phyloP scores from a whole-genome alignment of 352 stramenopile species.

The Phytophthora tentaculata region DNA sequence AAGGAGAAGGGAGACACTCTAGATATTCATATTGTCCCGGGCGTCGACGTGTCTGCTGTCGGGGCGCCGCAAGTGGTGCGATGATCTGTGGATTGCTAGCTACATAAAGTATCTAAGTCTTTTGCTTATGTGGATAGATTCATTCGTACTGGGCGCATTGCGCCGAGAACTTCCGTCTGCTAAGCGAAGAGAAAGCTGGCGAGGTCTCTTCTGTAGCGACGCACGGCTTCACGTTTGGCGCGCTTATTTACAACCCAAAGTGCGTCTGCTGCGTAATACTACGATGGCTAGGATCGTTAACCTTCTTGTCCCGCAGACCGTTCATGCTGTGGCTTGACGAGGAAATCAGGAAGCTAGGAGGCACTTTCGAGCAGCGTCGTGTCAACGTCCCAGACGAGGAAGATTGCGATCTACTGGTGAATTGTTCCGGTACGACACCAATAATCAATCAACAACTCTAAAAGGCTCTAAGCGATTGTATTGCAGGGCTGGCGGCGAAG shows the following conservation, averaged over 20 bases:
- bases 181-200: conserved; percentile 44
- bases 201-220: conserved; percentile 41
- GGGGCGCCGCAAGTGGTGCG: conserved; percentile 12
- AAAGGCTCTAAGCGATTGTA: too few relatives aligned
- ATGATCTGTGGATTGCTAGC: not conserved
- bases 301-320: conserved; percentile 26
- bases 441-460: too few relatives aligned
- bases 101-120: not conserved
- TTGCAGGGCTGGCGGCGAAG: conserved; percentile 37
- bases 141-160: conserved; percentile 69
- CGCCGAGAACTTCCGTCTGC: conserved; percentile 60
- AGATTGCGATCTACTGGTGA: conserved; percentile 60
- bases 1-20: conserved; percentile 43
- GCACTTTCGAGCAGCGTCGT: conserved; percentile 54
- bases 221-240: conserved; percentile 60
- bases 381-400: conserved; percentile 46
- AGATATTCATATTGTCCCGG: conserved; percentile 54
- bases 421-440: conserved; percentile 49
- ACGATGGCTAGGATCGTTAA: not conserved
- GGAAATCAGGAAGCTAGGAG: conserved; percentile 52
- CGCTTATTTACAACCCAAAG: conserved; percentile 72
- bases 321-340: conserved; percentile 61
- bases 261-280: not conserved
- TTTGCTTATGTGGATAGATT: not conserved
- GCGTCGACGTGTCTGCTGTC: conserved; percentile 10